Evolutionary conservation across 768 basidiomycete species (phyloP).

Genomic region (Kondoa malvinella): DNA sequence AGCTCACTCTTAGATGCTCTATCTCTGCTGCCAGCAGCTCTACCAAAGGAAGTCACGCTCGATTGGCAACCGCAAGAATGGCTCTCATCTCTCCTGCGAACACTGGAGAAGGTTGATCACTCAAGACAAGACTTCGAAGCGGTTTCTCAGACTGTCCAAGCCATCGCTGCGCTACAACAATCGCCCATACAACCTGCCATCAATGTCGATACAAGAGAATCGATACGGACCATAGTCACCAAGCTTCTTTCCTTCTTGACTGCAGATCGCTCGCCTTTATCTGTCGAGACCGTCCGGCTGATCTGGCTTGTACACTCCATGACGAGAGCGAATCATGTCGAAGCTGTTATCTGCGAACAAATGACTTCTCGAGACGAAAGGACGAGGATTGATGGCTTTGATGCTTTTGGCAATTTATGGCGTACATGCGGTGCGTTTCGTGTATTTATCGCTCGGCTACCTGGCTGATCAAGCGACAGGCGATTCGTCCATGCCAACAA

Average conservation of each 20-base stretch:
- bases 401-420: conserved; percentile 88
- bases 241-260: conserved; percentile 57
- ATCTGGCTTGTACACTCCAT: conserved; percentile 60
- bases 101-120: conserved; percentile 34
- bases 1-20: not conserved
- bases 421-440: conserved; percentile 51
- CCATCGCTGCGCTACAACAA: conserved; percentile 42
- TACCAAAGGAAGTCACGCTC: conserved; percentile 32
- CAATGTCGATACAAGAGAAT: conserved; percentile 41
- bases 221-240: conserved; percentile 46
- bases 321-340: conserved; percentile 46
- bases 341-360: conserved; percentile 58
- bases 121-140: conserved; percentile 43
- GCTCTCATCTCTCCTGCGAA: conserved; percentile 43
- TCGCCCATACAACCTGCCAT: conserved; percentile 41
- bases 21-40: conserved; percentile 13
- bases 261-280: conserved; percentile 44
- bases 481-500: conserved; percentile 63
- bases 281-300: conserved; percentile 60
- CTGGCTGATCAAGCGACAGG: conserved; percentile 37
- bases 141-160: conserved; percentile 47
- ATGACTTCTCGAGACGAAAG: conserved; percentile 44
- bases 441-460: not conserved
- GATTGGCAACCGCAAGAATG: conserved; percentile 51
- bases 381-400: conserved; percentile 46